Percentiles rank a stretch among this genome's conserved stretches.
These are phyloP conservation scores for Rubus idaeus DNA, from an alignment of 306 rosid species.

Conservation along the genomic window DNA sequence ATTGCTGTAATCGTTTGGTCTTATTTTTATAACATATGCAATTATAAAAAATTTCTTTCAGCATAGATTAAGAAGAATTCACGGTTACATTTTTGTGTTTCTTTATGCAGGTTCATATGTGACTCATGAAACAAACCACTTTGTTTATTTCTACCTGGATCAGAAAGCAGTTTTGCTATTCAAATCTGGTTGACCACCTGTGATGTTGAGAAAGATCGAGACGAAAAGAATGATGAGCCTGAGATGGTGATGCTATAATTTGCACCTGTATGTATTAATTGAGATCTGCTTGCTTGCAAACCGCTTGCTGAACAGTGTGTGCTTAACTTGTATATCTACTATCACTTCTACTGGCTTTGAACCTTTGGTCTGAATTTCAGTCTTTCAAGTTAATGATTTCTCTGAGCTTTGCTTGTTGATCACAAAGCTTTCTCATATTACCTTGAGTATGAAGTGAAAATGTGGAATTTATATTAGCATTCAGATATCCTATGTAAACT, in stretches of 20 bases:
- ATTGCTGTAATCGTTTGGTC: background rate
- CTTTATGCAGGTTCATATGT: slow-evolving; percentile 81
- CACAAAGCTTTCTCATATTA: background rate
- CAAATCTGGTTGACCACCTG: slow-evolving; percentile 68
- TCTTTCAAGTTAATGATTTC: slow-evolving; percentile 20
- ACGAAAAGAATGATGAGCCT: slow-evolving; percentile 10
- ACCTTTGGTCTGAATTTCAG: slow-evolving; percentile 34
- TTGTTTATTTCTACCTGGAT: slow-evolving; percentile 95
- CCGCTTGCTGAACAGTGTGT: slow-evolving; percentile 53
- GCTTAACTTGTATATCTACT: slow-evolving; percentile 55
- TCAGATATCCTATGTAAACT: background rate
- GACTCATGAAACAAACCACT: slow-evolving; percentile 98
- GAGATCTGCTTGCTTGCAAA: slow-evolving; percentile 31
- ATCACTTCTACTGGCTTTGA: slow-evolving; percentile 40
- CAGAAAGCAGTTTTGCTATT: slow-evolving; percentile 94
- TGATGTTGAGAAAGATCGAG: slow-evolving; percentile 30
- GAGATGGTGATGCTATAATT: slow-evolving; percentile 43
- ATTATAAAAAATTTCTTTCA: background rate
- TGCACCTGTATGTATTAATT: slow-evolving; percentile 61
- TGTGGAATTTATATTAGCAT: background rate
- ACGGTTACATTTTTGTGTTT: slow-evolving; percentile 8
- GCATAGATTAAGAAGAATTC: slow-evolving; percentile 10
- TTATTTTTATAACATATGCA: background rate
- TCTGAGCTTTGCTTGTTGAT: background rate
- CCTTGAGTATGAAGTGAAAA: background rate